These are phyloP conservation scores for Saccharomyces hybrid DNA, from an alignment of 1,139 yeast genomes.

Conservation along the genomic window DNA sequence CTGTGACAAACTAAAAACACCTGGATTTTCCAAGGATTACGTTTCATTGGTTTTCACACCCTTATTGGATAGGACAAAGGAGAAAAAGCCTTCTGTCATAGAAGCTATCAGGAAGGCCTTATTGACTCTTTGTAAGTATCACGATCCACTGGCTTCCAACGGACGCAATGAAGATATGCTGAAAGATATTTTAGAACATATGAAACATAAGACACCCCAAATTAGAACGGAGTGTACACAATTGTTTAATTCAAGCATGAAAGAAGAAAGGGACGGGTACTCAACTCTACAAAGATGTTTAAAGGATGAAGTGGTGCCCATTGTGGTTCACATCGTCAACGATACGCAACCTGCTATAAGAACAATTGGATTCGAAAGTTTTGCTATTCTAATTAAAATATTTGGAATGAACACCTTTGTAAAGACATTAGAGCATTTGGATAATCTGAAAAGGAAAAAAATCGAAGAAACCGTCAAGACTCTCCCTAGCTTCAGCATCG, in stretches of 20 bases:
- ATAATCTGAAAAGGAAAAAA: constrained; percentile 63
- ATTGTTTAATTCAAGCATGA: constrained; percentile 59
- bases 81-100: constrained; percentile 72
- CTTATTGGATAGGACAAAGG: constrained; percentile 76
- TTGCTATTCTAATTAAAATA: constrained; percentile 78
- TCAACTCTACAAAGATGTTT: constrained; percentile 3
- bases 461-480: constrained; percentile 39
- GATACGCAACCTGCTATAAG: constrained; percentile 87
- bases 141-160: constrained; percentile 30
- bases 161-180: constrained; percentile 42
- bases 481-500: neutral
- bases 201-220: constrained; percentile 79
- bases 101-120: constrained; percentile 61
- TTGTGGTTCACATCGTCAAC: constrained; percentile 44
- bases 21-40: constrained; percentile 45
- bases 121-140: constrained; percentile 47
- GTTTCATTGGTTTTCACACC: constrained; percentile 49
- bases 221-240: constrained; percentile 63
- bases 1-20: constrained; percentile 56
- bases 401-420: constrained; percentile 41
- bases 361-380: constrained; percentile 66
- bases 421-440: constrained; percentile 57
- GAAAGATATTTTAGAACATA: constrained; percentile 50
- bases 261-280: constrained; percentile 41
- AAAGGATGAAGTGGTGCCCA: constrained; percentile 38